Conservation (phyloP, 2,329 filamentous ascomycete genomes). For the Arthrobotrys sphaeroides region DNA sequence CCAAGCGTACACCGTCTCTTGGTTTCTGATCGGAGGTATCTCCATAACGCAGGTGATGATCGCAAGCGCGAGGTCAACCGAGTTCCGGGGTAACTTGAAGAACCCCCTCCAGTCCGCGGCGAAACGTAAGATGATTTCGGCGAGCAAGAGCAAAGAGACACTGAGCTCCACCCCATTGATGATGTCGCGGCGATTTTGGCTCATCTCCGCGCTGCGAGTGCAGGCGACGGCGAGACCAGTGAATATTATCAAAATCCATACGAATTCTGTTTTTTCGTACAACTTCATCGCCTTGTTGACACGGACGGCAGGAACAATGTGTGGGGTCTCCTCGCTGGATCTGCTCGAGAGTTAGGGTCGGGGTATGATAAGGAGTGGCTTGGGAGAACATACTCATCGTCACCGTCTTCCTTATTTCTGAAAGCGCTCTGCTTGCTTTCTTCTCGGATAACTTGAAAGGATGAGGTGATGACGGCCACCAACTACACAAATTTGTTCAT, state of each 20-base stretch:
- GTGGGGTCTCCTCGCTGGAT: conserved; percentile 7
- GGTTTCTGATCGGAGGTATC: conserved; percentile 78
- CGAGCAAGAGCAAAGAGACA: conserved; percentile 78
- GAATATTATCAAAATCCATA: conserved; percentile 84
- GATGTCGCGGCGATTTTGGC: conserved; percentile 68
- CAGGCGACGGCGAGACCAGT: conserved; percentile 83
- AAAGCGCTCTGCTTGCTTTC: conserved; percentile 88
- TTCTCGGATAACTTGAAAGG: conserved; percentile 97
- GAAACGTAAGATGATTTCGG: conserved; percentile 85
- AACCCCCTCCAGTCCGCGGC: conserved; percentile 82
- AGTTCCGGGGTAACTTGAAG: conserved; percentile 75
- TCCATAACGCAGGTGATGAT: conserved; percentile 85
- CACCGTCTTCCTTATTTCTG: conserved; percentile 74
- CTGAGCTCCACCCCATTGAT: conserved; percentile 77
- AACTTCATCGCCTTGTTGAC: conserved; percentile 70
- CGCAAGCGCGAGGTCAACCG: conserved; percentile 81
- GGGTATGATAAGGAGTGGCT: neutral
- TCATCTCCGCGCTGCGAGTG: conserved; percentile 80
- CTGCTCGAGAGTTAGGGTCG: neutral
- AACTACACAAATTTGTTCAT: conserved; percentile 60
- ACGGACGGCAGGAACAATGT: neutral
- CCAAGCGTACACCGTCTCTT: conserved; percentile 80
- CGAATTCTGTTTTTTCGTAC: conserved; percentile 76
- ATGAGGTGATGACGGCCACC: conserved; percentile 97
- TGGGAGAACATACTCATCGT: conserved; percentile 56